phyloP scores from a whole-genome alignment of 805 yeast genomes.

The Saturnispora quitensis region DNA sequence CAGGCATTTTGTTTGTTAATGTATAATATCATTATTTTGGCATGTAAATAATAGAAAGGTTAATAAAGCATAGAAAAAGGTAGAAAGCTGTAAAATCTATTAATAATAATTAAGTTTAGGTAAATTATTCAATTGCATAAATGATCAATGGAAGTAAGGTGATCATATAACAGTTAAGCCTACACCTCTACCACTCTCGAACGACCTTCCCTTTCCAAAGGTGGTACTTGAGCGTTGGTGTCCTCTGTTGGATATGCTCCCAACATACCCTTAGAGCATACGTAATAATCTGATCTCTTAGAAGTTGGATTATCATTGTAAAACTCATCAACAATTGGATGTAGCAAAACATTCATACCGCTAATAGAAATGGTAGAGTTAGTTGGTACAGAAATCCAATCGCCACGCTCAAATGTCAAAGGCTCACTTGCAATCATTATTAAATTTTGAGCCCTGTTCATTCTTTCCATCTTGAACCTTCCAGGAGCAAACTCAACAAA shows the following conservation, averaged over 20 bases:
- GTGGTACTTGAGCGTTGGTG: conserved; percentile 53
- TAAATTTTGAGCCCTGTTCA: conserved; percentile 87
- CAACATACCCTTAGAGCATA: conserved; percentile 86
- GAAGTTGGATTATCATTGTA: conserved; percentile 63
- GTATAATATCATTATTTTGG: not conserved
- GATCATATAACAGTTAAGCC: not conserved
- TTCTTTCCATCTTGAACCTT: conserved; percentile 86
- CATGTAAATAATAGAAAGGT: not conserved
- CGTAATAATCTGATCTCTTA: conserved; percentile 69
- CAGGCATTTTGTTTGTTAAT: not conserved
- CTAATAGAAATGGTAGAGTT: conserved; percentile 77
- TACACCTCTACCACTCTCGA: conserved; percentile 14
- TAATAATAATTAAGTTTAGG: not conserved
- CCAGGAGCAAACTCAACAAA: conserved; percentile 89
- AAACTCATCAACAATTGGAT: conserved; percentile 86
- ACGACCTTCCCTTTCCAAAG: conserved; percentile 67
- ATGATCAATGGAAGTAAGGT: not conserved
- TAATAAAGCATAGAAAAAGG: not conserved
- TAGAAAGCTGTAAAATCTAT: not conserved
- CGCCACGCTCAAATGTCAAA: conserved; percentile 89
- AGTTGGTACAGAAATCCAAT: conserved; percentile 96
- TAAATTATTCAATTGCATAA: not conserved
- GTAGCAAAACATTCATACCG: conserved; percentile 78
- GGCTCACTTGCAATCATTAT: conserved; percentile 96
- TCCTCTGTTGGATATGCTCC: conserved; percentile 72